These are phyloP conservation scores for Geotrichum reessii DNA, from an alignment of 1,139 yeast species.

Conservation along the genomic window DNA sequence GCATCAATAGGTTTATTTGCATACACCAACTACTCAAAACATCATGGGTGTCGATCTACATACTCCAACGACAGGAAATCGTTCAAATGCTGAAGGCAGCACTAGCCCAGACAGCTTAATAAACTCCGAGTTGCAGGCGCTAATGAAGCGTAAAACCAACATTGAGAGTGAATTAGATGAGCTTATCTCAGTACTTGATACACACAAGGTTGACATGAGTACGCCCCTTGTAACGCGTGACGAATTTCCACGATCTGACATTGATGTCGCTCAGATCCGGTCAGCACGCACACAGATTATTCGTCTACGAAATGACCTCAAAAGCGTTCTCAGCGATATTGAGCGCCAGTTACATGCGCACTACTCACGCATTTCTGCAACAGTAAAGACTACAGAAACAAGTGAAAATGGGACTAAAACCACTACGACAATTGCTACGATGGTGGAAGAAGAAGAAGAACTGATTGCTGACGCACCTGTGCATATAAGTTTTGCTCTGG, in stretches of 20 bases:
- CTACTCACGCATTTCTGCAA: constrained; percentile 7
- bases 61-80: constrained; percentile 5
- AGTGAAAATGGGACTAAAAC: background rate
- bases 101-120: background rate
- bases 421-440: background rate
- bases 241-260: constrained; percentile 81
- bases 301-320: constrained; percentile 63
- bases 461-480: constrained; percentile 13
- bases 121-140: constrained; percentile 3
- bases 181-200: constrained; percentile 27
- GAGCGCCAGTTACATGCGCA: constrained; percentile 39
- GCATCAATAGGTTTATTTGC: background rate
- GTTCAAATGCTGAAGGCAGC: background rate
- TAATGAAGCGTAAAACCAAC: constrained; percentile 8
- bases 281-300: constrained; percentile 62
- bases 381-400: constrained; percentile 8
- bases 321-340: constrained; percentile 45
- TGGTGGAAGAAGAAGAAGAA: constrained; percentile 3
- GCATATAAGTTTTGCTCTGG: constrained; percentile 52
- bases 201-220: constrained; percentile 51
- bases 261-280: constrained; percentile 62
- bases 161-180: constrained; percentile 31
- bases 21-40: background rate
- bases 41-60: constrained; percentile 7
- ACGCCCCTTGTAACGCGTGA: constrained; percentile 61